Evolutionary conservation across 176 grass and related monocot species (phyloP).

Genomic region (Aegilops umbellulata): DNA sequence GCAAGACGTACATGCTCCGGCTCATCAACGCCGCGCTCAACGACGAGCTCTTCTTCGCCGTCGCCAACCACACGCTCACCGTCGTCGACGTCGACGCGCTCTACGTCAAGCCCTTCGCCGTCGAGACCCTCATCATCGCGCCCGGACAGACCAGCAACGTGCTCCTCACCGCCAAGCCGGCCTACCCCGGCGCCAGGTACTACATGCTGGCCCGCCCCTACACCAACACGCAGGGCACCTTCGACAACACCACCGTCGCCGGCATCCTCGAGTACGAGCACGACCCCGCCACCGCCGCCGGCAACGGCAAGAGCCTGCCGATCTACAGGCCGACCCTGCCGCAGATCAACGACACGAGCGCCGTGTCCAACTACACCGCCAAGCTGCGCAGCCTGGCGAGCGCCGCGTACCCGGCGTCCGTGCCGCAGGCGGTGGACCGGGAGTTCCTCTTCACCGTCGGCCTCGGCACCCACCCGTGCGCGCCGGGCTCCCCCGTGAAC

Average conservation of each 20-base stretch:
- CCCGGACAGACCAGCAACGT: conserved; percentile 78
- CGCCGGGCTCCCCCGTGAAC: conserved; percentile 20
- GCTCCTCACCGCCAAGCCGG: conserved; percentile 37
- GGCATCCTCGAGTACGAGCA: conserved; percentile 75
- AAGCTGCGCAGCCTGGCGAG: conserved; percentile 67
- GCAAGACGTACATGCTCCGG: conserved; percentile 69
- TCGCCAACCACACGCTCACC: conserved; percentile 78
- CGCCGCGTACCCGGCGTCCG: conserved; percentile 54
- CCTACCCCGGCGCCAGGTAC: conserved; percentile 42
- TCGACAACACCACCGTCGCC: conserved; percentile 81
- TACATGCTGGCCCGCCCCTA: conserved; percentile 65
- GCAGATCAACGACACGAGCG: conserved; percentile 57
- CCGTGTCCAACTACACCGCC: conserved; percentile 52
- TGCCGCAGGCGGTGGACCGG: conserved; percentile 51
- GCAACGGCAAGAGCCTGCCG: conserved; percentile 14
- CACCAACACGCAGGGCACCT: conserved; percentile 53
- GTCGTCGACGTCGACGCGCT: conserved; percentile 72
- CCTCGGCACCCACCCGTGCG: conserved; percentile 72
- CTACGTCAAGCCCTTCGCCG: conserved; percentile 74
- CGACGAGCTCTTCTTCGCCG: conserved; percentile 84
- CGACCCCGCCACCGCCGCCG: background rate
- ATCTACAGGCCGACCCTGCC: conserved; percentile 43
- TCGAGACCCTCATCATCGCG: conserved; percentile 55
- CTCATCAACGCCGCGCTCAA: conserved; percentile 89
- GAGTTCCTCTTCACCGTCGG: conserved; percentile 82